Evolutionary conservation across 2,329 filamentous ascomycete species (phyloP).

Genomic region (Cercospora sojina): DNA sequence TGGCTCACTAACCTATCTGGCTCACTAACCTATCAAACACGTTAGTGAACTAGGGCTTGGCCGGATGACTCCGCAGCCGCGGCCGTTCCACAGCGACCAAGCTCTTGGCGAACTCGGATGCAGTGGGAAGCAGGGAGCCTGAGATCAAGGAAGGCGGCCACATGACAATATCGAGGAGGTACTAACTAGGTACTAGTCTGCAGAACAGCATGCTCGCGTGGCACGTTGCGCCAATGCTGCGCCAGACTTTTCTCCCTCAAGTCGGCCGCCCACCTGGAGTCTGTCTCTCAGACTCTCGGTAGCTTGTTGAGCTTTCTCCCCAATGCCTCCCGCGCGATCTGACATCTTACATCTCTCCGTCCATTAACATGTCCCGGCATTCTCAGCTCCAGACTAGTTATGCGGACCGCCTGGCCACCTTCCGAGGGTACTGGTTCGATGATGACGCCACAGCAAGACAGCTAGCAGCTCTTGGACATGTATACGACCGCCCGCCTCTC

Average conservation of each 20-base stretch:
- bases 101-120: not conserved
- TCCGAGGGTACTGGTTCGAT: slow-evolving; percentile 30
- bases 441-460: slow-evolving; percentile 30
- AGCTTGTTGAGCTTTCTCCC: not conserved
- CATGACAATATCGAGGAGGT: not conserved
- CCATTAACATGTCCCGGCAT: slow-evolving; percentile 5
- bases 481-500: slow-evolving; percentile 35
- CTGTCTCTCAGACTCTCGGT: too few species aligned
- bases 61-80: not conserved
- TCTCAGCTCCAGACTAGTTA: slow-evolving; percentile 10
- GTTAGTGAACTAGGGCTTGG: not conserved
- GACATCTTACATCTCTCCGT: not conserved
- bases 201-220: not conserved
- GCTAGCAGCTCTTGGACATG: slow-evolving; percentile 36
- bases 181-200: not conserved
- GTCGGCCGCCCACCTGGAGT: not conserved
- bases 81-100: not conserved
- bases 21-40: too few species aligned
- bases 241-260: not conserved
- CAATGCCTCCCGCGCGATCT: slow-evolving; percentile 3
- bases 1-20: too few species aligned
- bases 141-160: not conserved
- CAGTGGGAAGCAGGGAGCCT: not conserved
- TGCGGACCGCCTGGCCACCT: slow-evolving; percentile 22
- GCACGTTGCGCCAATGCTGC: not conserved